Percentiles rank a stretch among this genome's conserved stretches.
These are phyloP conservation scores for Moelleriella libera DNA, from an alignment of 2,329 filamentous ascomycete species.

Conservation along the genomic window DNA sequence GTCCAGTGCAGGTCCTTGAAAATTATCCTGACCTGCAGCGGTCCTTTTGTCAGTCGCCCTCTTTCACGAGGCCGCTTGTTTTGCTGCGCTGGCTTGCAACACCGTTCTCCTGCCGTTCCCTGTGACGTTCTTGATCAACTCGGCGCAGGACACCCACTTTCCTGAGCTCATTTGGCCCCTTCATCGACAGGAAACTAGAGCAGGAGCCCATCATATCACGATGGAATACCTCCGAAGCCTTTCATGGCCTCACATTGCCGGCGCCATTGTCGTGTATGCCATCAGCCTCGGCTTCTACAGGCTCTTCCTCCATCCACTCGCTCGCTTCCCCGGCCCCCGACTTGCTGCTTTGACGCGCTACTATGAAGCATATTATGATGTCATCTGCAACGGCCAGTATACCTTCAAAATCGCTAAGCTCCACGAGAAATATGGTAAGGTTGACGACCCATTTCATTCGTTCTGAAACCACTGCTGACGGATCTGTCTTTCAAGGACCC, in stretches of 20 bases:
- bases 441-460: neutral
- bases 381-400: conserved; percentile 9
- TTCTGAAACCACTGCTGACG: neutral
- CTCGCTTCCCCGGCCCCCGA: conserved; percentile 14
- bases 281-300: neutral
- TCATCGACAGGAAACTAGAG: too few relatives aligned
- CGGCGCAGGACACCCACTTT: too few relatives aligned
- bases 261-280: neutral
- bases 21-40: too few relatives aligned
- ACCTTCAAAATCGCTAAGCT: neutral
- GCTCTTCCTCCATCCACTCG: conserved; percentile 8
- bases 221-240: neutral
- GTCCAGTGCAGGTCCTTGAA: too few relatives aligned
- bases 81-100: too few relatives aligned
- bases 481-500: conserved; percentile 13
- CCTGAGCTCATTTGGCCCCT: too few relatives aligned
- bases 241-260: neutral
- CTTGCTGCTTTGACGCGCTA: conserved; percentile 12
- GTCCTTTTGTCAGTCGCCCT: too few relatives aligned
- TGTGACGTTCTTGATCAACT: too few relatives aligned
- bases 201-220: too few relatives aligned
- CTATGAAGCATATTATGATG: conserved; percentile 17
- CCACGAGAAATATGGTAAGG: neutral
- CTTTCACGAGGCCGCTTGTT: too few relatives aligned
- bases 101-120: too few relatives aligned